A percentile compares a stretch with the other conserved stretches of the same genome.
Conservation (phyloP, 1,284 basidiomycete species). For the Schizopora paradoxa region DNA sequence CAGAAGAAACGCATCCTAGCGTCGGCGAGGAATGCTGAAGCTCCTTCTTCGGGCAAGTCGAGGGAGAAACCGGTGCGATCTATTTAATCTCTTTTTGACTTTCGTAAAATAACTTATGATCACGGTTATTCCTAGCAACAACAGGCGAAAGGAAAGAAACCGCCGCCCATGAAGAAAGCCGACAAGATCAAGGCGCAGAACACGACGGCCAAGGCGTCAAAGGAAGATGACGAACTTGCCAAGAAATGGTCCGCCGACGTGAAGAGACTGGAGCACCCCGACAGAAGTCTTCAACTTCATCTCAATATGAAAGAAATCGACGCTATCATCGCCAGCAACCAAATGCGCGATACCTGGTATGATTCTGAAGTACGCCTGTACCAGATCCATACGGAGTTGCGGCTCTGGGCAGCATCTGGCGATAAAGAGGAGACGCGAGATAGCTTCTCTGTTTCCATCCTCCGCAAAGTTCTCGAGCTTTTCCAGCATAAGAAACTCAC, state of each 20-base stretch:
- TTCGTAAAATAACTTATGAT: conserved; percentile 4
- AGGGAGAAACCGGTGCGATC: conserved; percentile 2
- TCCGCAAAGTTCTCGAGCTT: conserved; percentile 43
- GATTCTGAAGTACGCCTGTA: no score
- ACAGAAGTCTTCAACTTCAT: no score
- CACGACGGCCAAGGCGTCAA: conserved; percentile 37
- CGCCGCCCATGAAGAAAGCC: conserved; percentile 25
- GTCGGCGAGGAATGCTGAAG: conserved; percentile 21
- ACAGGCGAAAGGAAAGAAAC: neutral
- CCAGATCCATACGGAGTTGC: conserved; percentile 50
- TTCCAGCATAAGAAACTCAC: conserved; percentile 35
- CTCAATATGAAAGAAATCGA: no score
- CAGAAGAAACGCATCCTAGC: conserved; percentile 48
- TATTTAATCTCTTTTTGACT: neutral
- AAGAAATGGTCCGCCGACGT: conserved; percentile 49
- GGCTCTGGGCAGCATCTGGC: conserved; percentile 45
- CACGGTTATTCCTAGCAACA: conserved; percentile 7
- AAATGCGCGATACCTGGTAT: no score
- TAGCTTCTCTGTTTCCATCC: conserved; percentile 37
- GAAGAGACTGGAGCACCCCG: conserved; percentile 30
- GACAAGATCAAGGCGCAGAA: conserved; percentile 44
- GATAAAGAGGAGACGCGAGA: conserved; percentile 38
- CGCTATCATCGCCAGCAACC: no score
- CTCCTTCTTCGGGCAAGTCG: conserved; percentile 19
- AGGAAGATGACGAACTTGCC: conserved; percentile 33